These are phyloP conservation scores for Mrakia blollopis DNA, from an alignment of 768 basidiomycete species.

Conservation along the genomic window DNA sequence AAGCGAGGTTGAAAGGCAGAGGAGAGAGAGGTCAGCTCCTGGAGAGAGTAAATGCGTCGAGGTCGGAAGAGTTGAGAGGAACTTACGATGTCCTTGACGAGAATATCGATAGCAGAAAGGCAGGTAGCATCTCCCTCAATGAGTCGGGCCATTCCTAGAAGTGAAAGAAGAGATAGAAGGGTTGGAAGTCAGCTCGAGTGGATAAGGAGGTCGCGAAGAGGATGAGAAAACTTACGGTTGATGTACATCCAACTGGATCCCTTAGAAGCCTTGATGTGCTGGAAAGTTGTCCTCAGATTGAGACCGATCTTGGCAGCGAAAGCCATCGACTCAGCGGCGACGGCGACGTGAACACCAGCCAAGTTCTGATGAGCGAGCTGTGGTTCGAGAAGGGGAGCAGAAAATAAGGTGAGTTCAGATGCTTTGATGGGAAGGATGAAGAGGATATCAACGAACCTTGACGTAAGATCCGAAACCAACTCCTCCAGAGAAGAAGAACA, in stretches of 20 bases:
- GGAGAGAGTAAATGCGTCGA: background rate
- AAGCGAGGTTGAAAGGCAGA: background rate
- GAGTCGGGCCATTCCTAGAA: constrained; percentile 1
- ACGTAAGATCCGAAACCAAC: constrained; percentile 16
- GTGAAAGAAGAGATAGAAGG: background rate
- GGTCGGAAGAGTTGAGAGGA: background rate
- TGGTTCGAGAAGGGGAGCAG: background rate
- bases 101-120: constrained; percentile 16
- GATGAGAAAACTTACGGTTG: constrained; percentile 9
- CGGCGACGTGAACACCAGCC: constrained; percentile 29
- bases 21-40: background rate
- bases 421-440: background rate
- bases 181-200: background rate
- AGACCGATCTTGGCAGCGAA: constrained; percentile 26
- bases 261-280: constrained; percentile 21
- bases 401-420: background rate
- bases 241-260: constrained; percentile 25
- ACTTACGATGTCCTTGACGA: constrained; percentile 25
- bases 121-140: constrained; percentile 22
- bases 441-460: background rate
- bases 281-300: background rate
- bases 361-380: constrained; percentile 24
- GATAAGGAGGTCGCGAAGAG: background rate
- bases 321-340: constrained; percentile 24
- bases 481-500: constrained; percentile 25